Conservation (phyloP, 345 rosid species). For the Kandelia obovata region DNA sequence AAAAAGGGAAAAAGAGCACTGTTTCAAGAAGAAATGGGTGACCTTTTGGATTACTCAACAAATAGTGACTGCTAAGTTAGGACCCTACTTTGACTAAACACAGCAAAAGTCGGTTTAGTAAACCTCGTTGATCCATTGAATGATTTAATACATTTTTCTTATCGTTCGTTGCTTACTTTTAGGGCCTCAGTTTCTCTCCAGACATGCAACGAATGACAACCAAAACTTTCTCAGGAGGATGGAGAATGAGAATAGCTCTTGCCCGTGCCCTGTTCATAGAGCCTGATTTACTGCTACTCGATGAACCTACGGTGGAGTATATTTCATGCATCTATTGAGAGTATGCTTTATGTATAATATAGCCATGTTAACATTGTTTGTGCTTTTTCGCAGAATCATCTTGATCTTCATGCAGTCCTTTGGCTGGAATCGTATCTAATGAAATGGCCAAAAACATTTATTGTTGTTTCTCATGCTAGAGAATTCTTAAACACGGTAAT, state of each 20-base stretch:
- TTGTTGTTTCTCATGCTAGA: slow-evolving; percentile 97
- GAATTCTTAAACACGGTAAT: slow-evolving; percentile 92
- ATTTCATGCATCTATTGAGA: slow-evolving; percentile 3
- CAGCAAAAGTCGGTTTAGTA: background rate
- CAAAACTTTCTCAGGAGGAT: slow-evolving; percentile 93
- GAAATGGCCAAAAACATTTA: slow-evolving; percentile 97
- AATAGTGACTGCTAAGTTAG: background rate
- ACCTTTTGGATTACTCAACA: slow-evolving; percentile 5
- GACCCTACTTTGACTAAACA: background rate
- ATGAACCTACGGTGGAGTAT: slow-evolving; percentile 85
- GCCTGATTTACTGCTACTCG: slow-evolving; percentile 93
- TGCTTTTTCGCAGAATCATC: slow-evolving; percentile 78
- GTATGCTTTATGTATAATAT: slow-evolving; percentile 10
- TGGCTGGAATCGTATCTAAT: slow-evolving; percentile 93
- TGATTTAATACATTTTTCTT: background rate
- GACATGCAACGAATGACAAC: slow-evolving; percentile 88
- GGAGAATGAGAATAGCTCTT: slow-evolving; percentile 99
- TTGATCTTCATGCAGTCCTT: slow-evolving; percentile 97
- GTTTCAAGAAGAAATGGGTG: background rate
- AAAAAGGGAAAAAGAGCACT: background rate
- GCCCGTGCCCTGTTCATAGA: slow-evolving; percentile 94
- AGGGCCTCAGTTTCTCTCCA: slow-evolving; percentile 96
- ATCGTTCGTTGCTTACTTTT: slow-evolving; percentile 21
- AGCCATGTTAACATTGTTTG: slow-evolving; percentile 2
- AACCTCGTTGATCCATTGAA: background rate